A percentile compares a stretch with the other conserved stretches of the same genome.
These are phyloP conservation scores for Croton laevigatus DNA, from an alignment of 441 rosid genomes.

Conservation along the genomic window DNA sequence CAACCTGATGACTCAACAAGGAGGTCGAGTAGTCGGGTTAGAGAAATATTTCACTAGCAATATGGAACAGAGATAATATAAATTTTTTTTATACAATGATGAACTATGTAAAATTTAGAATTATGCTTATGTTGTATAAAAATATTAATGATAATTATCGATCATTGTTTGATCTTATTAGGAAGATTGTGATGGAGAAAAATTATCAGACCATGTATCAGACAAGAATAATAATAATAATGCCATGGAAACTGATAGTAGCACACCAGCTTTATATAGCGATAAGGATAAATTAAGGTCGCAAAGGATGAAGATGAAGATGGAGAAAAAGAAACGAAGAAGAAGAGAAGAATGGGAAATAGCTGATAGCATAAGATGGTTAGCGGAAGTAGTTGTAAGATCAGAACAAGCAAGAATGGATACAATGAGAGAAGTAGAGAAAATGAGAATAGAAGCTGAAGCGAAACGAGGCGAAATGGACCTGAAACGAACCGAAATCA, in stretches of 20 bases:
- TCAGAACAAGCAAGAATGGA: conserved; percentile 88
- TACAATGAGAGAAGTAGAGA: conserved; percentile 81
- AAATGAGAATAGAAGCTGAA: conserved; percentile 86
- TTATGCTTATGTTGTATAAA: too few species aligned
- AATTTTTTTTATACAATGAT: too few species aligned
- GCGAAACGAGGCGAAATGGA: conserved; percentile 84
- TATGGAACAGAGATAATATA: too few species aligned
- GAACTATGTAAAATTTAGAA: too few species aligned
- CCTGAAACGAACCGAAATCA: conserved; percentile 83
- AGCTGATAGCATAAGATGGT: conserved; percentile 78
- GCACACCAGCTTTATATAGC: conserved; percentile 73
- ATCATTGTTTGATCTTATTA: conserved; percentile 24
- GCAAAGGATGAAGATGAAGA: conserved; percentile 37
- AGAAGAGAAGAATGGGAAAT: conserved; percentile 55
- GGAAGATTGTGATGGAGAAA: conserved; percentile 59
- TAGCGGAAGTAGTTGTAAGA: conserved; percentile 78
- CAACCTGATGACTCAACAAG: too few species aligned
- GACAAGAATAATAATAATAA: conserved; percentile 41
- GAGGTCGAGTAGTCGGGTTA: too few species aligned
- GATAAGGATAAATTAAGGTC: conserved; percentile 37
- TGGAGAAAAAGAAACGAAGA: conserved; percentile 39
- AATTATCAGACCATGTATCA: conserved; percentile 44
- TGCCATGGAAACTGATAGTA: conserved; percentile 67
- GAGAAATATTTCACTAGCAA: too few species aligned
- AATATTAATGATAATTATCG: too few species aligned